Evolutionary conservation across 805 yeast species (phyloP), one percentile per base, ranked within the genome.

Genomic region (Naumovozyma dairenensis): DNA sequence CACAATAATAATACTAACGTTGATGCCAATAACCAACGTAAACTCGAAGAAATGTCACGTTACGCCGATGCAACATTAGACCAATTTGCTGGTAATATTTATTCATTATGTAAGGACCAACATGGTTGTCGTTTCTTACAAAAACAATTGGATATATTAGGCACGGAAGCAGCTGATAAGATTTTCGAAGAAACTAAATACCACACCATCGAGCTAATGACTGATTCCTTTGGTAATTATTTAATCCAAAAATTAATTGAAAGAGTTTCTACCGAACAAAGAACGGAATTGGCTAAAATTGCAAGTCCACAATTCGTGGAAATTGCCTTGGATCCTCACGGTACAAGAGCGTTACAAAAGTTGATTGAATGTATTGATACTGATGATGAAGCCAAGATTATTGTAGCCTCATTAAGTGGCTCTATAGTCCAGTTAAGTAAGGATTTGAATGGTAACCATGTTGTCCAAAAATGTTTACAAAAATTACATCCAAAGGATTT

Each of bases 141-240:
- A 60, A 74, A 80, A 42, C 94, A 86, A 55, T 66, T 92, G 44
- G 94, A 85, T 46, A 55, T 67, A 29, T 70, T 72, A 8, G 74
- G 71, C 21, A 58, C 64, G n/a, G 62, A 67, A 31, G 83, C 81
- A 10, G 80, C 87, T 6, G 70, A 80, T 20, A 63, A 76, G 51
- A 83, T 92, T 31, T 87, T 85, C 60, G 74, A 74, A 37, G 96
- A 92, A 55, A 81, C 85, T 28, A 72, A 75, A 44, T 63, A 71
- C 24, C 79, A 83, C 46, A 78, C 85, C 37, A 79, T 83, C 34
- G 94, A 85, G 55, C 66, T 92, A 42, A 89, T 92, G 97, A 72
- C 67, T 36, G 95, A 87, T 57, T 95, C 97, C 5, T 92, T 92
- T 63, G 98, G 98, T n/a, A 92, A 92, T 57, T 92, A 92, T 50